A percentile compares a stretch with the other conserved stretches of the same genome.
phyloP scores from a whole-genome alignment of 208 protist genomes.

The Trichomonas vaginalis region DNA sequence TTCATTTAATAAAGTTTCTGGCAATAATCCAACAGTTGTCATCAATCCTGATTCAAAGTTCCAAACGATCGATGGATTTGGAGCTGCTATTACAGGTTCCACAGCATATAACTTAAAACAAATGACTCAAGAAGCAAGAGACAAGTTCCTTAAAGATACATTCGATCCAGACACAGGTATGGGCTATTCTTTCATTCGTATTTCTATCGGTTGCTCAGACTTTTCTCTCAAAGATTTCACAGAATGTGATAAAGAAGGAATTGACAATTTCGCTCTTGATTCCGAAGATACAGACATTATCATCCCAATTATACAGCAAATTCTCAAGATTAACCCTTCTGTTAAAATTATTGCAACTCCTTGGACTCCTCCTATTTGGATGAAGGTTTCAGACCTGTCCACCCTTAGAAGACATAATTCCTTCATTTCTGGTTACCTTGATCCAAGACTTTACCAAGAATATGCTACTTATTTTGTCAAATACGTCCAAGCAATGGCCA shows the following conservation, averaged over 20 bases:
- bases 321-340: not conserved
- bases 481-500: not conserved
- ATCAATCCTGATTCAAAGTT: not conserved
- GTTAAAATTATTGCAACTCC: not conserved
- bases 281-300: not conserved
- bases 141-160: not conserved
- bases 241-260: not conserved
- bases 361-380: not conserved
- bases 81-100: not conserved
- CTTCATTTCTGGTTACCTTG: not conserved
- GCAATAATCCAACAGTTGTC: not conserved
- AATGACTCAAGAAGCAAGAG: not conserved
- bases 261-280: not conserved
- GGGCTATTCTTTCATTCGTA: not conserved
- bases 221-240: not conserved
- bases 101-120: not conserved
- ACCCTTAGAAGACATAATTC: not conserved
- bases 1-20: not conserved
- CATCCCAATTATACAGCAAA: not conserved
- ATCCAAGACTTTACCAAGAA: not conserved
- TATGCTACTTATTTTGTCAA: not conserved
- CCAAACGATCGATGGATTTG: not conserved
- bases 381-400: not conserved
- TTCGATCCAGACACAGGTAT: not conserved
- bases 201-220: constrained; percentile 3